phyloP scores from a whole-genome alignment of 2,329 filamentous ascomycete species.

The Leptographium galeiforme region DNA sequence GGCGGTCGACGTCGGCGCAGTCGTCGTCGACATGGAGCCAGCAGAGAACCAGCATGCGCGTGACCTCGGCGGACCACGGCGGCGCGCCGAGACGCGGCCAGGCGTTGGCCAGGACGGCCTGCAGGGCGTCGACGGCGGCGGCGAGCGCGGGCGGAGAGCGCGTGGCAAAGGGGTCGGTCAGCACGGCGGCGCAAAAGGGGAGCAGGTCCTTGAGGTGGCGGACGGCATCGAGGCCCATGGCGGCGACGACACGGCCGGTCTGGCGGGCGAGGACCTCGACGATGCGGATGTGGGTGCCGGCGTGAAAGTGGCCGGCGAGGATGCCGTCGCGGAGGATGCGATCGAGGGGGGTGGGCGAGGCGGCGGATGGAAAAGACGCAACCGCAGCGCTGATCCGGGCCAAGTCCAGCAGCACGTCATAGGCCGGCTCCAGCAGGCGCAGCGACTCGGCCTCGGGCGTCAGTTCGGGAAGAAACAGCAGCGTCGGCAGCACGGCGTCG shows the following conservation, averaged over 20 bases:
- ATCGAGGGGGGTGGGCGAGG: conserved; percentile 24
- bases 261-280: conserved; percentile 41
- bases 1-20: conserved; percentile 1
- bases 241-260: conserved; percentile 33
- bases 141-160: conserved; percentile 39
- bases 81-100: conserved; percentile 52
- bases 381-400: conserved; percentile 14
- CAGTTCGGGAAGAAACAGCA: conserved; percentile 64
- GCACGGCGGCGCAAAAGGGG: conserved; percentile 48
- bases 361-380: neutral
- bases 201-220: conserved; percentile 60
- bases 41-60: conserved; percentile 47
- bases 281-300: conserved; percentile 43
- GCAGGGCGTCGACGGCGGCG: conserved; percentile 38
- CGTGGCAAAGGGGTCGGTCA: conserved; percentile 56
- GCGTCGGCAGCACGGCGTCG: conserved; percentile 54
- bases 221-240: conserved; percentile 47
- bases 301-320: conserved; percentile 41
- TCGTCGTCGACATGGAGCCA: conserved; percentile 38
- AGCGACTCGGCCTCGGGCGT: conserved; percentile 62
- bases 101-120: conserved; percentile 44
- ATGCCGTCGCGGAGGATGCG: conserved; percentile 42
- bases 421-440: conserved; percentile 49
- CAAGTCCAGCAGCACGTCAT: conserved; percentile 51
- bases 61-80: conserved; percentile 47